Conservation (phyloP, 441 rosid genomes). For the Isatis lusitanica region DNA sequence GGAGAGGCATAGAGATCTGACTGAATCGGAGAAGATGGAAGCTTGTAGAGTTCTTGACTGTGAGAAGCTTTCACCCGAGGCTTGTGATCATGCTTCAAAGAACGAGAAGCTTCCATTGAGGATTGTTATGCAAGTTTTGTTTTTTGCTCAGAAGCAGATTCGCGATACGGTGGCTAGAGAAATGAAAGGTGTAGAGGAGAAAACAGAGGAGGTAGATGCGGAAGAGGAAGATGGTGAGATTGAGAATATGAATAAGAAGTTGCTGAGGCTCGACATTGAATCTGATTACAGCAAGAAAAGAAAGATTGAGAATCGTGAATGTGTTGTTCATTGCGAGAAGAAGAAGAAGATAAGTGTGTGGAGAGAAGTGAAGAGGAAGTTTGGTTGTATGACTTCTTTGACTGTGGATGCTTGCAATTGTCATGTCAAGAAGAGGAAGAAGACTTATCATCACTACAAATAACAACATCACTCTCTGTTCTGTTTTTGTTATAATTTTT, state of each 20-base stretch:
- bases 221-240: constrained; percentile 45
- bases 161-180: constrained; percentile 45
- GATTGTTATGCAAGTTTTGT: constrained; percentile 60
- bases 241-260: constrained; percentile 66
- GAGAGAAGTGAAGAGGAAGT: constrained; percentile 82
- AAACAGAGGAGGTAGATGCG: constrained; percentile 27
- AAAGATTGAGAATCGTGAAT: constrained; percentile 12
- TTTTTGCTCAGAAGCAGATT: constrained; percentile 58
- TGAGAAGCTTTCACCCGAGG: constrained; percentile 64
- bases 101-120: constrained; percentile 75
- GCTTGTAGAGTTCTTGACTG: constrained; percentile 64
- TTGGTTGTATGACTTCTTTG: constrained; percentile 57
- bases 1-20: constrained; percentile 56
- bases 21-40: constrained; percentile 65
- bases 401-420: constrained; percentile 47
- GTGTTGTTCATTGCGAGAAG: constrained; percentile 17
- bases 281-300: constrained; percentile 33
- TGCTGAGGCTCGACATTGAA: constrained; percentile 58
- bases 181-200: constrained; percentile 31
- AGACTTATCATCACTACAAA: constrained; percentile 42
- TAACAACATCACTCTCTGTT: background rate
- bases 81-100: constrained; percentile 66
- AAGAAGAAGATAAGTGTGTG: constrained; percentile 47
- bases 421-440: constrained; percentile 53
- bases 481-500: background rate